Conservation (phyloP, 1,284 basidiomycete genomes). For the Ustilago sp. region DNA sequence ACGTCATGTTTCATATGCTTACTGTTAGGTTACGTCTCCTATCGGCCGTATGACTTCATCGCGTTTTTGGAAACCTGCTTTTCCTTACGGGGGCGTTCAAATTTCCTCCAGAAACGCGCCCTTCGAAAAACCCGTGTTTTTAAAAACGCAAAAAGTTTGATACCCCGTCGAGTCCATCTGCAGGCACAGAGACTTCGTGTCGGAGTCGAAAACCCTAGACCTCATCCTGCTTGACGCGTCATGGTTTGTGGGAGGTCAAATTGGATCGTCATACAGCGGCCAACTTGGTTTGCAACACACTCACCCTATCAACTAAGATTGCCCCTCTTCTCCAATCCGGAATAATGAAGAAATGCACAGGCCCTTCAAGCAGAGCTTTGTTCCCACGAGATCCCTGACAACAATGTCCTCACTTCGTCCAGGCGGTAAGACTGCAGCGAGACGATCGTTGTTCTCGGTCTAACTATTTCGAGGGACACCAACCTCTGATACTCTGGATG, state of each 20-base stretch:
- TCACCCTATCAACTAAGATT: constrained; percentile 27
- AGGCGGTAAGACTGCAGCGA: background rate
- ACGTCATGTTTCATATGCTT: no score
- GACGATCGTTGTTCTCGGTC: background rate
- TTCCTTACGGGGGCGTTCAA: no score
- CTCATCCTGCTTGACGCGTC: background rate
- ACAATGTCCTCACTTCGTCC: constrained; percentile 1
- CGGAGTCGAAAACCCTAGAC: constrained; percentile 4
- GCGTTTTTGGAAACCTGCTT: no score
- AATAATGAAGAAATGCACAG: background rate
- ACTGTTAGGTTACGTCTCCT: no score
- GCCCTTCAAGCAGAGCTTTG: background rate
- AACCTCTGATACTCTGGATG: background rate
- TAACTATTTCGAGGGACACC: background rate
- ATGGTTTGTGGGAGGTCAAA: constrained; percentile 2
- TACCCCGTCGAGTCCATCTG: background rate
- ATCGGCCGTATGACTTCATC: no score
- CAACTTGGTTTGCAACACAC: constrained; percentile 12
- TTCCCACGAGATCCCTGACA: constrained; percentile 18
- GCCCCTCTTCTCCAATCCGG: constrained; percentile 3
- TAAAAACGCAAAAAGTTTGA: no score
- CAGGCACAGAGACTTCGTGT: background rate
- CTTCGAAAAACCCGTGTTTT: no score
- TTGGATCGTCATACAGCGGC: constrained; percentile 29
- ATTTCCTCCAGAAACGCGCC: no score